Base-by-base conservation (phyloP, 768 basidiomycete species). In the Tulasnella sp. region DNA sequence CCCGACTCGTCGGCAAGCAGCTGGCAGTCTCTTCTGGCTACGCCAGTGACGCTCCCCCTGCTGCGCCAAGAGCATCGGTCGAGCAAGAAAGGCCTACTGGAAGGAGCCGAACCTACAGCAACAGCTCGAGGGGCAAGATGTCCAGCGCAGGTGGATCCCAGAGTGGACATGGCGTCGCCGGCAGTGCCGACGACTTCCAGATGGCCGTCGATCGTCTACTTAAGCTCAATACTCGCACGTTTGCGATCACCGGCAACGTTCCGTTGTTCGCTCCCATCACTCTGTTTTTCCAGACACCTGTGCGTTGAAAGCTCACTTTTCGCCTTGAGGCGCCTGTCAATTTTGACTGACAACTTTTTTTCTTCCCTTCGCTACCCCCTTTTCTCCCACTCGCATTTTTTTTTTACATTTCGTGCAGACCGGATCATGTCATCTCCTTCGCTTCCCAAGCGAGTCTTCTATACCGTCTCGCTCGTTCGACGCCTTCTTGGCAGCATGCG, bases 201-300 rank as follows among this genome's bases (percentile, higher is more conserved):
- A 40, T 32, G 37, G 62, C 71, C 41, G 36, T 72, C 40, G 72
- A 72, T 47, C 39, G 72, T 26, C 52, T 72, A 12, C 66, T 72
- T 4, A 67, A 39, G 37, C 70, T 72, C 35, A 67, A 52, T 19
- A 14, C 39, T 32, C 36, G 42, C 36, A 32, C 72, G 64, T 72
- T 72, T 52, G 63, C 72, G 32, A 44, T 72, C 40, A 44, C 72
- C 26, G 72, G 72, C 17, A 72, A 67, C 32, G 41, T 72, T 26
- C 72, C 72, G 42, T 32, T 72, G 32, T 52, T 59, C 37, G 65
- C 40, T 40, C 72, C 72, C 65, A 68, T 72, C 32, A 40, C 40
- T 37, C 35, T 67, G 37, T 72, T 67, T 47, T 72, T 72, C 65
- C 72, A 72, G 39, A 72, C 72, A 41, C n/a, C 44, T 68, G 72